Base-by-base conservation (phyloP, 805 yeast species). In the Ascoidea tarda region DNA sequence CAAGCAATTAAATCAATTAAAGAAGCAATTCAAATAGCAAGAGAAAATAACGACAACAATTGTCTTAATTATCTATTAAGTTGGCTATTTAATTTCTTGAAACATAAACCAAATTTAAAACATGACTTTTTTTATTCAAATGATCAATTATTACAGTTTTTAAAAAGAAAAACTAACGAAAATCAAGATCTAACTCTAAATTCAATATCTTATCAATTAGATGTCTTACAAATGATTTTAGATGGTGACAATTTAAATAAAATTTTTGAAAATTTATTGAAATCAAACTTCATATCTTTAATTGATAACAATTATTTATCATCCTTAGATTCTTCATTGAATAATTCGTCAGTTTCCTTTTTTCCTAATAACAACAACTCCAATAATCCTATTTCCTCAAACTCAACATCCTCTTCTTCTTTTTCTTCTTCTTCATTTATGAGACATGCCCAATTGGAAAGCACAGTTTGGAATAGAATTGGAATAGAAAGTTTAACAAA, bases 1-100 rank as follows among this genome's bases (percentile, higher is more conserved):
- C 83, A 83, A 54, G 95, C 96, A 0, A 63, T 87, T 12, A 74
- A 82, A 57, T 83, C 95, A 1, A 84, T 88, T 6, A 87, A 84
- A 56, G 96, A 89, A 63, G 93, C 96, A 0, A 84, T 88, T 2
- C 73, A 84, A 5, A 88, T 89, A 2, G 96, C 96, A 0, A 70
- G 96, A 58, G 96, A 89, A 60, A 82, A 84, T 59, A 81, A 81
- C 56, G 96, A 90, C 63, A 73, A 78, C 52, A 71, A 74, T 12
- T 86, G 95, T 32, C 71, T 88, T 47, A 83, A 86, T 32, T 81
- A 81, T 58, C 74, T 88, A 14, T 68, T 88, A 50, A 74, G 87
- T 6, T 84, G 93, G 89, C 69, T 87, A 1, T 79, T 81, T 58
- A 77, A 82, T 56, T 86, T 84, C 59, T 72, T 87, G 60, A 79